These are phyloP conservation scores for Fagopyrum tataricum DNA, from an alignment of 148 eudicot species.

Conservation along the genomic window DNA sequence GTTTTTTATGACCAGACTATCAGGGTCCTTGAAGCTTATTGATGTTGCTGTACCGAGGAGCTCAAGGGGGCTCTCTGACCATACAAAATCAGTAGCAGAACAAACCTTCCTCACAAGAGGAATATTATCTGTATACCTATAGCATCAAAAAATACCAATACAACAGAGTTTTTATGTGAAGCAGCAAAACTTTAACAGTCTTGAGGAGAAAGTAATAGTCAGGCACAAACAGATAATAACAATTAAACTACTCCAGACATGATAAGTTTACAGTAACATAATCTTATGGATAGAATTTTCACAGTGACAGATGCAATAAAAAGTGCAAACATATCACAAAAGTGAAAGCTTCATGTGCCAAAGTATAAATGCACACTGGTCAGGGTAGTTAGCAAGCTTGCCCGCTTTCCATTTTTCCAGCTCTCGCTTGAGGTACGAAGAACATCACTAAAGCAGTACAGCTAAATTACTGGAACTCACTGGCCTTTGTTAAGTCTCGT, in stretches of 20 bases:
- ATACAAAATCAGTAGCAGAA: slow-evolving; percentile 71
- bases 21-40: slow-evolving; percentile 57
- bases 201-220: neutral
- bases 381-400: neutral
- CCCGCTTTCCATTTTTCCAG: neutral
- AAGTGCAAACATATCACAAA: neutral
- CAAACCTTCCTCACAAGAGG: slow-evolving; percentile 61
- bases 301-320: neutral
- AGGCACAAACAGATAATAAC: neutral
- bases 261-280: neutral
- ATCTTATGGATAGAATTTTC: neutral
- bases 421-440: neutral
- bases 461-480: neutral
- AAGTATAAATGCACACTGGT: slow-evolving; percentile 1
- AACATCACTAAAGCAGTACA: neutral
- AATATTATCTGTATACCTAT: slow-evolving; percentile 70
- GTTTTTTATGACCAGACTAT: slow-evolving; percentile 51
- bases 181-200: neutral
- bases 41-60: slow-evolving; percentile 72
- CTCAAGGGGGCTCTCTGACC: slow-evolving; percentile 65
- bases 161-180: neutral
- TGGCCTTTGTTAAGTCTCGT: neutral
- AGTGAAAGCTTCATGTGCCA: neutral
- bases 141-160: slow-evolving; percentile 9
- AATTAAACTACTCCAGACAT: neutral